Evolutionary conservation across 495 filamentous ascomycete species (phyloP).

Genomic region (Aspergillus sparsus): DNA sequence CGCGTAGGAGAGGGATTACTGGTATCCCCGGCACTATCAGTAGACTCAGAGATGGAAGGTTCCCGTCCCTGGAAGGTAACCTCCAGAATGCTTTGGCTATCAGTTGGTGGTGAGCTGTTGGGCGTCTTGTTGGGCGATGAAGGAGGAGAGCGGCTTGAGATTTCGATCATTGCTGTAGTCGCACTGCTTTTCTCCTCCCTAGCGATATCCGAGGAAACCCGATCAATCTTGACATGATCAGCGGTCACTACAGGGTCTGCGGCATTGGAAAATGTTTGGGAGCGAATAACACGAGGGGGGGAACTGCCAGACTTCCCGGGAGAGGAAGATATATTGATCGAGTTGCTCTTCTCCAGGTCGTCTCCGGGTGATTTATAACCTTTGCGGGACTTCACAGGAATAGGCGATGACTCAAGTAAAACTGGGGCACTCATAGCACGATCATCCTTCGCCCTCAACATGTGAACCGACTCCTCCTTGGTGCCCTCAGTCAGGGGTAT

Average conservation of each 20-base stretch:
- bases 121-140: slow-evolving; percentile 57
- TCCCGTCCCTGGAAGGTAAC: slow-evolving; percentile 31
- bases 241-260: slow-evolving; percentile 64
- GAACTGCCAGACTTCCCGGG: slow-evolving; percentile 40
- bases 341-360: slow-evolving; percentile 30
- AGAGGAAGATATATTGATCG: slow-evolving; percentile 40
- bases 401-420: slow-evolving; percentile 35
- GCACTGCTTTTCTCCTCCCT: slow-evolving; percentile 56
- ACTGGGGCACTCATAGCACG: slow-evolving; percentile 62
- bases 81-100: slow-evolving; percentile 32
- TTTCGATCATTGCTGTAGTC: slow-evolving; percentile 62
- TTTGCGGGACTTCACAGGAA: slow-evolving; percentile 39
- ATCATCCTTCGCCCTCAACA: slow-evolving; percentile 48
- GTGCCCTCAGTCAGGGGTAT: slow-evolving; percentile 43
- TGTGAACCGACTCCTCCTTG: slow-evolving; percentile 34
- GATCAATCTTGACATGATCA: slow-evolving; percentile 62
- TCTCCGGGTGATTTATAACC: slow-evolving; percentile 28
- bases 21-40: slow-evolving; percentile 29
- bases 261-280: slow-evolving; percentile 63
- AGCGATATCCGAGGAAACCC: slow-evolving; percentile 43
- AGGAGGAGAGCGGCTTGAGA: slow-evolving; percentile 62
- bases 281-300: slow-evolving; percentile 58
- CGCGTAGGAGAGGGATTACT: slow-evolving; percentile 21
- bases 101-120: slow-evolving; percentile 50
- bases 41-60: slow-evolving; percentile 38